phyloP scores from a whole-genome alignment of 2,329 filamentous ascomycete genomes.

The Aspergillus versicolor region DNA sequence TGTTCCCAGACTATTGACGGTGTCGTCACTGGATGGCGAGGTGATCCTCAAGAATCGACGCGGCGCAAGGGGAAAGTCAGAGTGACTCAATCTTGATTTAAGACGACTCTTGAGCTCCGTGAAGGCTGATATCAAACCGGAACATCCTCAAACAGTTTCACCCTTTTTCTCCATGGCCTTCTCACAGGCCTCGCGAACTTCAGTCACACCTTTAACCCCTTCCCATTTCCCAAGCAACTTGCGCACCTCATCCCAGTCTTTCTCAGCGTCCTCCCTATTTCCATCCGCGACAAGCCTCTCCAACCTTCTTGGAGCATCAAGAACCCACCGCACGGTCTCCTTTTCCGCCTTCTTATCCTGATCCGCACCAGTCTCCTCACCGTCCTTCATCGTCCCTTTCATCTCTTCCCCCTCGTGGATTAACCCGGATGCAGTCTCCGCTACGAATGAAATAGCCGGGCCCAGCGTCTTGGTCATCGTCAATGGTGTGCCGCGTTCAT shows the following conservation, averaged over 20 bases:
- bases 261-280: constrained; percentile 40
- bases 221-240: constrained; percentile 43
- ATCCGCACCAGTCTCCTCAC: constrained; percentile 17
- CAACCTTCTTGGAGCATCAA: constrained; percentile 42
- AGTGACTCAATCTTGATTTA: background rate
- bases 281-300: constrained; percentile 37
- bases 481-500: constrained; percentile 45
- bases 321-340: constrained; percentile 47
- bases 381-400: constrained; percentile 28
- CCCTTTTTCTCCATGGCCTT: constrained; percentile 33
- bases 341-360: constrained; percentile 32
- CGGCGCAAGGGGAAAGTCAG: background rate
- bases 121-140: background rate
- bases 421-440: constrained; percentile 42
- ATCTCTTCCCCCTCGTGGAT: constrained; percentile 42
- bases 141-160: constrained; percentile 24
- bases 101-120: background rate
- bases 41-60: background rate
- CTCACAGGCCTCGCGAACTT: constrained; percentile 41
- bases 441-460: constrained; percentile 44
- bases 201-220: constrained; percentile 43
- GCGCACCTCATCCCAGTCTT: constrained; percentile 44
- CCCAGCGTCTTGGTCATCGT: constrained; percentile 46
- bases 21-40: background rate
- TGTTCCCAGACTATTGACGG: background rate